Conservation (phyloP, 2,329 filamentous ascomycete species). For the Colletotrichum sp. region DNA sequence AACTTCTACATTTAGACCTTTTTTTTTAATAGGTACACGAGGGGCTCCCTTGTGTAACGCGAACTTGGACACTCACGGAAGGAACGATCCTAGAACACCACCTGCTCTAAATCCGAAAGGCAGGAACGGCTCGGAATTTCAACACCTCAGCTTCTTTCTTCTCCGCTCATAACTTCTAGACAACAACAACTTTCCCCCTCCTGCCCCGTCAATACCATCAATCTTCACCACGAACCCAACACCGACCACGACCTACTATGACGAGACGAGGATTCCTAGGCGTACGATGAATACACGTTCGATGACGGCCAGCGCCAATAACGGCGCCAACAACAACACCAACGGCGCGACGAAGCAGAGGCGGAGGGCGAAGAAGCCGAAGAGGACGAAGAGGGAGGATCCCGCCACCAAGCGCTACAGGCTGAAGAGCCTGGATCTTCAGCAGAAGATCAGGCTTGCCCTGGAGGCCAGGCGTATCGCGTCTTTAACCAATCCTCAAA, state of each 20-base stretch:
- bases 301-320: background rate
- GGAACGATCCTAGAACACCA: background rate
- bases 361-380: background rate
- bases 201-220: background rate
- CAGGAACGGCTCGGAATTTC: background rate
- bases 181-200: background rate
- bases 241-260: background rate
- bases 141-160: background rate
- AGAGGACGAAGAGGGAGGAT: background rate
- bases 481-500: background rate
- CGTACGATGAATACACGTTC: background rate
- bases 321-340: background rate
- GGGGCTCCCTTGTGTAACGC: accelerated
- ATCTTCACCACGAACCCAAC: background rate
- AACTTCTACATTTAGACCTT: no score
- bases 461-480: background rate
- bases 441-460: background rate
- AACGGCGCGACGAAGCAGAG: background rate
- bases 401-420: background rate
- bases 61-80: background rate
- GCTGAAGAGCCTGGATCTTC: background rate
- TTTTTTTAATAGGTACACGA: no score
- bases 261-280: background rate
- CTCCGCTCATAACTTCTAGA: accelerated
- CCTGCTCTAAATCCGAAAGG: background rate